Conservation (phyloP, 2,329 filamentous ascomycete species). For the Diplodia intermedia region DNA sequence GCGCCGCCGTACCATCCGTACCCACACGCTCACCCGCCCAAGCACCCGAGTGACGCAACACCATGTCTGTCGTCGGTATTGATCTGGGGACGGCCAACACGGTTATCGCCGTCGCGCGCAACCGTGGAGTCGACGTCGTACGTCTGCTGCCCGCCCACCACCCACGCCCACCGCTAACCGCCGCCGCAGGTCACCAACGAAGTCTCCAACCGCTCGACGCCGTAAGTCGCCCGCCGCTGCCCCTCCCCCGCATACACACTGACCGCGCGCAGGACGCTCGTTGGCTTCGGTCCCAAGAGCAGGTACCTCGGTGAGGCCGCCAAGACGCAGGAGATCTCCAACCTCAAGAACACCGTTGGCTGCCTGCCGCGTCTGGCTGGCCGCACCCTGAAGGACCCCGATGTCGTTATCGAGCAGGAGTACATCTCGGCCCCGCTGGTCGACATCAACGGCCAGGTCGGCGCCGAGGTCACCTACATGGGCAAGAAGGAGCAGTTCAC, state of each 20-base stretch:
- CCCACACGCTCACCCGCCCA: conserved; percentile 13
- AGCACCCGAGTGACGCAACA: conserved; percentile 40
- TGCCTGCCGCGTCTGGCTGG: conserved; percentile 92
- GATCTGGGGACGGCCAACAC: conserved; percentile 98
- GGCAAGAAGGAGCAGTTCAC: conserved; percentile 96
- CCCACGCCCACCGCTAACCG: conserved; percentile 42
- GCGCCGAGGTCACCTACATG: conserved; percentile 89
- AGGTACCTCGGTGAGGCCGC: conserved; percentile 94
- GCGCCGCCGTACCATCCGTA: conserved; percentile 11
- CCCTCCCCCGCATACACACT: conserved; percentile 33
- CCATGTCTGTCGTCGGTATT: conserved; percentile 74
- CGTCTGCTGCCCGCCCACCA: conserved; percentile 54
- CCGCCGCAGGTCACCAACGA: conserved; percentile 87
- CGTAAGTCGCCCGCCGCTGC: conserved; percentile 68
- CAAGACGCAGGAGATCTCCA: conserved; percentile 99
- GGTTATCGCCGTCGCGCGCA: conserved; percentile 95
- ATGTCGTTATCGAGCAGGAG: conserved; percentile 90
- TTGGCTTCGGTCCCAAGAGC: conserved; percentile 92
- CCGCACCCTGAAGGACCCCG: conserved; percentile 84
- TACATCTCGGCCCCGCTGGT: conserved; percentile 85
- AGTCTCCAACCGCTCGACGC: conserved; percentile 96
- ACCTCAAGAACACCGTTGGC: conserved; percentile 97
- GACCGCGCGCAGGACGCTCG: conserved; percentile 71
- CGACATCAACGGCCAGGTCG: conserved; percentile 92
- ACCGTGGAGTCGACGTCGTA: conserved; percentile 98